Base-by-base conservation (phyloP, 371 early-diverging fungal genomes). In the Mortierella sp. region DNA sequence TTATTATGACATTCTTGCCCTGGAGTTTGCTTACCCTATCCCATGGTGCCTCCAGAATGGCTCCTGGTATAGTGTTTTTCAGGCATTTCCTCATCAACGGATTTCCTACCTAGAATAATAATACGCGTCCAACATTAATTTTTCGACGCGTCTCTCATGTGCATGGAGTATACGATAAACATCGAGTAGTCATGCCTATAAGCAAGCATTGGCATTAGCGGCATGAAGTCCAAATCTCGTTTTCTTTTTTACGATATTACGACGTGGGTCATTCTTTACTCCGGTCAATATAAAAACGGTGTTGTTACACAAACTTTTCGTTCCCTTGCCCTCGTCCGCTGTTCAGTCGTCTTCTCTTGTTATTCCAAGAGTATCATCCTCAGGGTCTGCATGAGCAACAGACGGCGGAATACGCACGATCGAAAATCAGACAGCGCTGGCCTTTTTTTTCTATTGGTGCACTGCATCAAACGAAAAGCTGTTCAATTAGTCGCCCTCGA, bases 241-340 rank as follows among this genome's bases (percentile, higher is more conserved):
- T 41, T 41, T 28, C 27, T 50, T 59, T 34, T 32, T 57, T 14
- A 31, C 47, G 19, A 32, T 39, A 19, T 69, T 39, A 21, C 37
- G 60, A 61, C 46, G 69, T 69, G 69, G 69, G 69, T n/a, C 32
- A 61, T 56, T 69, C 62, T 61, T 61, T 69, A 69, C 50, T 56
- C 30, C 14, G 17, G 39, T 46, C 69, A 69, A 69, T 69, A 39
- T 50, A 69, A 69, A 60, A 60, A 43, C 57, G 69, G 69, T 69
- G 69, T 69, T 41, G 69, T 69, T 56, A 69, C 69, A 69, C 69
- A 61, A 69, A 42, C 14, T 28, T 49, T 34, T 41, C 56, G 7
- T 69, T 56, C 69, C 60, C 52, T 68, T 41, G 44, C 65, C 52
- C 32, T 64, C 52, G 26, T 55, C 41, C 41, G 32, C 44, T 19